A percentile compares a stretch with the other conserved stretches of the same genome.
These are phyloP conservation scores for Candida germanica DNA, from an alignment of 805 yeast genomes.

Conservation along the genomic window DNA sequence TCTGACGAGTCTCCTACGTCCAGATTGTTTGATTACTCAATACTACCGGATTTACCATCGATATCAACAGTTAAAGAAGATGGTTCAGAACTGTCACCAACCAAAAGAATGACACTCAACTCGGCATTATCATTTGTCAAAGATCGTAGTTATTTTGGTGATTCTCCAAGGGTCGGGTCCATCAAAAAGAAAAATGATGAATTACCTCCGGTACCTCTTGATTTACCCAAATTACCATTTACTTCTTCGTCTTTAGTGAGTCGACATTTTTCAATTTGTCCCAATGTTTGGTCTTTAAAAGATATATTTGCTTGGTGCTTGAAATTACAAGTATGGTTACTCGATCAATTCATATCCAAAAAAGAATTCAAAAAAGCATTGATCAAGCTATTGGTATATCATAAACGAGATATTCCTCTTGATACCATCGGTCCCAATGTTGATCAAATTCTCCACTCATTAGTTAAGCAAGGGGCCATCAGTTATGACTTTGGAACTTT, in stretches of 20 bases:
- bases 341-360: conserved; percentile 46
- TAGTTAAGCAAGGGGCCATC: conserved; percentile 42
- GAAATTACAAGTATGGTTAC: conserved; percentile 50
- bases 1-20: conserved; percentile 12
- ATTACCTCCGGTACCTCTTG: conserved; percentile 43
- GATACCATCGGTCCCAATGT: conserved; percentile 51
- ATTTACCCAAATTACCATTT: conserved; percentile 57
- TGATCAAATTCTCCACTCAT: conserved; percentile 43
- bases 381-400: conserved; percentile 48
- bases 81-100: conserved; percentile 13
- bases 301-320: conserved; percentile 55
- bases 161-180: conserved; percentile 2
- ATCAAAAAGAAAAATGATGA: conserved; percentile 18
- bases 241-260: conserved; percentile 46
- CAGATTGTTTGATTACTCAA: conserved; percentile 15
- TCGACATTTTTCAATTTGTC: conserved; percentile 49
- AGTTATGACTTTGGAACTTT: conserved; percentile 20
- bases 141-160: conserved; percentile 13
- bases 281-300: conserved; percentile 44
- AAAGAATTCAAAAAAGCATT: conserved; percentile 54
- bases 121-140: conserved; percentile 37
- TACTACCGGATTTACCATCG: conserved; percentile 32
- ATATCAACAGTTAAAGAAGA: conserved; percentile 7
- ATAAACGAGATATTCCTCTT: conserved; percentile 46
- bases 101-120: conserved; percentile 18